Conservation (phyloP, 2,329 filamentous ascomycete genomes). For the Colletotrichum sp. region DNA sequence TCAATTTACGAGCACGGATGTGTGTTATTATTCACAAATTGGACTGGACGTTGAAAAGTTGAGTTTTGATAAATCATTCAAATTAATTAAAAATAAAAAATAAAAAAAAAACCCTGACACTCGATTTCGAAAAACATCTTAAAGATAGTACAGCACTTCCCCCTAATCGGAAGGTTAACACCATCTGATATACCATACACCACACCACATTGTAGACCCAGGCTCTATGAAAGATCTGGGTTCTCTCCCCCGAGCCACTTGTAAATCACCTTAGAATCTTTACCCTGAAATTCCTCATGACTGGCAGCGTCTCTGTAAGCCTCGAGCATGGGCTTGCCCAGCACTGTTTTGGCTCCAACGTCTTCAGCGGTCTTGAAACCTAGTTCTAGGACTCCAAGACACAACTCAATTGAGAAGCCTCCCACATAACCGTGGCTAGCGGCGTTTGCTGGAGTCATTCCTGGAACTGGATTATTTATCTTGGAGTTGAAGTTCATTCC, state of each 20-base stretch:
- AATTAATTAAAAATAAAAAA: neutral
- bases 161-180: neutral
- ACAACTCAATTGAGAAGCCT: slow-evolving; percentile 19
- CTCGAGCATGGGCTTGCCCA: neutral
- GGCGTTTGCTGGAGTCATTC: neutral
- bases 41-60: neutral
- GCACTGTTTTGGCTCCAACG: neutral
- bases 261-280: neutral
- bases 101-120: neutral
- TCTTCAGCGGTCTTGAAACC: neutral
- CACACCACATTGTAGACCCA: neutral
- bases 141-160: neutral
- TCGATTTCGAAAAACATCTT: neutral
- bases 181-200: neutral
- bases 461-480: neutral
- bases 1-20: neutral
- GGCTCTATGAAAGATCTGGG: neutral
- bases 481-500: slow-evolving; percentile 18
- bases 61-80: neutral
- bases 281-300: neutral
- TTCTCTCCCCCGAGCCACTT: neutral
- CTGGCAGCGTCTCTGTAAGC: neutral
- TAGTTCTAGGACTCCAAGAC: slow-evolving; percentile 18
- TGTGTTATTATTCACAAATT: neutral
- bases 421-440: slow-evolving; percentile 2